phyloP scores from a whole-genome alignment of 1,139 yeast species.

The Yamadazyma membranifaciens region DNA sequence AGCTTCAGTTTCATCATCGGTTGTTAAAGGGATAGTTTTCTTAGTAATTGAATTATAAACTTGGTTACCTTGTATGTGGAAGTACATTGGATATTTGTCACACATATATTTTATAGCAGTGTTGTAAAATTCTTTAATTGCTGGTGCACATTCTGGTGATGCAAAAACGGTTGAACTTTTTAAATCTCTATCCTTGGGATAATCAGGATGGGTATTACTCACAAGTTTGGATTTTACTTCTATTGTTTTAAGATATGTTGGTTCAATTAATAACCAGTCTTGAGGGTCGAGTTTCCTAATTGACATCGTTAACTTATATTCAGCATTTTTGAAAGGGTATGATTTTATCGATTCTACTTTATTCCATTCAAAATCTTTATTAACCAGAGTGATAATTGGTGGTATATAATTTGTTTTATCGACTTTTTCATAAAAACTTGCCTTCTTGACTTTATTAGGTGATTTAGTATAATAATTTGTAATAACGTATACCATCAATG shows the following conservation, averaged over 20 bases:
- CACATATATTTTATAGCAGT: conserved; percentile 46
- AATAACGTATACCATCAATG: too few species aligned
- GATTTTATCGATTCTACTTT: conserved; percentile 16
- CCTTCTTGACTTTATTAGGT: neutral
- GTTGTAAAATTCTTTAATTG: conserved; percentile 58
- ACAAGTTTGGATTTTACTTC: conserved; percentile 41
- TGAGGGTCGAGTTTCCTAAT: conserved; percentile 51
- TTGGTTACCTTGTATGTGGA: conserved; percentile 27
- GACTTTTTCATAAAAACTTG: conserved; percentile 6
- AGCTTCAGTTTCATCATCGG: conserved; percentile 20
- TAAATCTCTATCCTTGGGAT: conserved; percentile 26
- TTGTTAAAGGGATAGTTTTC: conserved; percentile 32
- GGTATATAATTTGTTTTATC: conserved; percentile 9
- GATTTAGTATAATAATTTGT: too few species aligned
- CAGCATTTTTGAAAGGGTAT: conserved; percentile 50
- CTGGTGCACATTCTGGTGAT: conserved; percentile 45
- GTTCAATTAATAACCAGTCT: conserved; percentile 70
- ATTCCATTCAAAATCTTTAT: conserved; percentile 19
- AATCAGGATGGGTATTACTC: conserved; percentile 39
- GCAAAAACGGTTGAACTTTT: conserved; percentile 29
- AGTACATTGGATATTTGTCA: conserved; percentile 61
- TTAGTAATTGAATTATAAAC: conserved; percentile 45
- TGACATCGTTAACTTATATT: conserved; percentile 69
- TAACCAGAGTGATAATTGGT: conserved; percentile 16
- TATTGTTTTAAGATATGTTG: conserved; percentile 51